Base-by-base conservation (phyloP, 1,284 basidiomycete genomes). In the Ceratobasidium sp. region DNA sequence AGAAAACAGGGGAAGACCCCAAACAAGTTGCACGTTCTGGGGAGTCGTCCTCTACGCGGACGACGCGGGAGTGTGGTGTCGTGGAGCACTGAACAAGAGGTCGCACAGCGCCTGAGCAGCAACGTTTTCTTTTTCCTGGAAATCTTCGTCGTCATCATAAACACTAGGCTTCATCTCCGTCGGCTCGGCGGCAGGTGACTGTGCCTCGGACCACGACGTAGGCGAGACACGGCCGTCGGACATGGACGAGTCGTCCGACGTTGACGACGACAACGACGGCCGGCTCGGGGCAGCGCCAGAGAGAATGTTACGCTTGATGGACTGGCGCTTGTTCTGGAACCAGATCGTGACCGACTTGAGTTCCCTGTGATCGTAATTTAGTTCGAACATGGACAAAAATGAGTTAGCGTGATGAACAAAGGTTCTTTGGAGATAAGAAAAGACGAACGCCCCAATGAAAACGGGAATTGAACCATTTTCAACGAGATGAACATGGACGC, bases 241-340 rank as follows among this genome's bases (percentile, higher is more conserved):
- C 52, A 67, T 55, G 8, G 64, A 61, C n/a, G 59, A 67, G 64
- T 67, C 64, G 52, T 67, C 64, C 2, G 55, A 71, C 26, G 65
- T 57, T 16, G 52, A 55, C 52, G 52, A 16, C n/a, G n/a, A n/a
- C 45, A 50, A 59, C 4, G 65, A 70, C 41, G 69, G 21, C 26
- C 53, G 69, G 65, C 52, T 57, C 53, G 41, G 55, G 41, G 55
- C 41, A 43, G 50, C 55, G 43, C 26, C 30, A 28, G 53, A 23
- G 14, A 59, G 39, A 21, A 60, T 30, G 43, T 36, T 60, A 43
- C 69, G 69, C 75, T 84, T 85, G 58, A 81, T 72, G 52, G 86
- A 89, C 79, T 92, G 90, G 10, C 90, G 88, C 80, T 91, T 91
- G 79, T 92, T 92, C 79, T 92, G 90, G 81, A 92, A 91, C 90